These are phyloP conservation scores for Alternaria novae-zelandiae DNA, from an alignment of 2,329 filamentous ascomycete species.

Conservation along the genomic window DNA sequence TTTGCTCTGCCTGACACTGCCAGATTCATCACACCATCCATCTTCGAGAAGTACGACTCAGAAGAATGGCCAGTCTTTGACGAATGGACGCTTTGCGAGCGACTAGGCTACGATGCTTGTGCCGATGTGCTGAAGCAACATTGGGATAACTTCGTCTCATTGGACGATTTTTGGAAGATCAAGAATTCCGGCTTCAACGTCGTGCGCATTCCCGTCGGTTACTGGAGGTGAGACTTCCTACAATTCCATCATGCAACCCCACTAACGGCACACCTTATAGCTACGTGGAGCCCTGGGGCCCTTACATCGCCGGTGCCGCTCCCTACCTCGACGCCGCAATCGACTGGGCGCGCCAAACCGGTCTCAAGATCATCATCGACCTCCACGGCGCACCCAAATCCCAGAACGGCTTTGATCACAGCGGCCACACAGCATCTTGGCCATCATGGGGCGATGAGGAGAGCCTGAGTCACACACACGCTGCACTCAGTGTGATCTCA, in stretches of 20 bases:
- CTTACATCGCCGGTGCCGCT: slow-evolving; percentile 60
- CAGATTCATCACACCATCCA: slow-evolving; percentile 63
- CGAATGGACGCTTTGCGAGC: slow-evolving; percentile 58
- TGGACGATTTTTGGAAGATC: slow-evolving; percentile 62
- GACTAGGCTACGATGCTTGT: slow-evolving; percentile 55
- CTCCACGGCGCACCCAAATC: slow-evolving; percentile 60
- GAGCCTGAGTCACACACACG: slow-evolving; percentile 58
- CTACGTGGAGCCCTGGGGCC: slow-evolving; percentile 47
- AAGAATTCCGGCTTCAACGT: slow-evolving; percentile 63
- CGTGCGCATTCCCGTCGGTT: slow-evolving; percentile 65
- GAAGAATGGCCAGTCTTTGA: slow-evolving; percentile 50
- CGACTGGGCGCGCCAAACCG: slow-evolving; percentile 60
- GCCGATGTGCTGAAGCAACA: slow-evolving; percentile 54
- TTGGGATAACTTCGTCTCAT: slow-evolving; percentile 59
- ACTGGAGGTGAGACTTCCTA: slow-evolving; percentile 58
- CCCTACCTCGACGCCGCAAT: slow-evolving; percentile 62
- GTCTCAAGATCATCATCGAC: slow-evolving; percentile 64
- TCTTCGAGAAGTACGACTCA: slow-evolving; percentile 52
- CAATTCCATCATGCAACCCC: no score
- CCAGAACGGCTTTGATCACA: slow-evolving; percentile 69
- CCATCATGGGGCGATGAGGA: slow-evolving; percentile 57
- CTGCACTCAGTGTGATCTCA: slow-evolving; percentile 64
- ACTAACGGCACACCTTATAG: not conserved
- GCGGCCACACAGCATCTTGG: slow-evolving; percentile 55
- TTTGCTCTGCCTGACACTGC: slow-evolving; percentile 3